These are phyloP conservation scores for Pseudopithomyces chartarum DNA, from an alignment of 2,329 filamentous ascomycete species.

Conservation along the genomic window DNA sequence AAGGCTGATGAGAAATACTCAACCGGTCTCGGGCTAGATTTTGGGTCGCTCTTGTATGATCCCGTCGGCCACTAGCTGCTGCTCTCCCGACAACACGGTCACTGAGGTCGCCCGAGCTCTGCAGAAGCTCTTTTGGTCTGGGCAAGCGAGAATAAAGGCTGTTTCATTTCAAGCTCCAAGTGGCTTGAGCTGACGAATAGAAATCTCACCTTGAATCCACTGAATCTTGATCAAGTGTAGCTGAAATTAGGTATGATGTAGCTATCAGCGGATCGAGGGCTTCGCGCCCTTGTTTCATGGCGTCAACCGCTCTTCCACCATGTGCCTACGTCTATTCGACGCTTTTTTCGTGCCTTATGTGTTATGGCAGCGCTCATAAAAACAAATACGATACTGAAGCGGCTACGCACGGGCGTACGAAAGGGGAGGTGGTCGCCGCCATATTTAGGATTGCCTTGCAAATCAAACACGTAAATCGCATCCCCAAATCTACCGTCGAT, in stretches of 20 bases:
- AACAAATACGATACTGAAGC: constrained; percentile 22
- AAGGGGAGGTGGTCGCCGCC: background rate
- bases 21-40: constrained; percentile 16
- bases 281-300: constrained; percentile 37
- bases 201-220: constrained; percentile 26
- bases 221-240: constrained; percentile 22
- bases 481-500: too few relatives aligned
- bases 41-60: constrained; percentile 20
- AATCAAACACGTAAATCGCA: background rate
- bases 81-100: constrained; percentile 29
- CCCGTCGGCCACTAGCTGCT: constrained; percentile 25
- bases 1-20: constrained; percentile 19
- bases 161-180: constrained; percentile 32
- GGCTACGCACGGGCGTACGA: constrained; percentile 13
- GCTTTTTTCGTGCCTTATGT: constrained; percentile 19
- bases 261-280: constrained; percentile 37
- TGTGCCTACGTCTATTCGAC: constrained; percentile 32
- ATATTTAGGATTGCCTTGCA: background rate
- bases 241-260: constrained; percentile 25
- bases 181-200: constrained; percentile 28
- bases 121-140: constrained; percentile 38
- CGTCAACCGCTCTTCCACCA: constrained; percentile 38
- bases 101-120: constrained; percentile 40
- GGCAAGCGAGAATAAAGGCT: constrained; percentile 21
- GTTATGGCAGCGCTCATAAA: constrained; percentile 11